A percentile compares a stretch with the other conserved stretches of the same genome.
Evolutionary conservation across 768 basidiomycete genomes (phyloP).

Genomic region (Suillus placidus): DNA sequence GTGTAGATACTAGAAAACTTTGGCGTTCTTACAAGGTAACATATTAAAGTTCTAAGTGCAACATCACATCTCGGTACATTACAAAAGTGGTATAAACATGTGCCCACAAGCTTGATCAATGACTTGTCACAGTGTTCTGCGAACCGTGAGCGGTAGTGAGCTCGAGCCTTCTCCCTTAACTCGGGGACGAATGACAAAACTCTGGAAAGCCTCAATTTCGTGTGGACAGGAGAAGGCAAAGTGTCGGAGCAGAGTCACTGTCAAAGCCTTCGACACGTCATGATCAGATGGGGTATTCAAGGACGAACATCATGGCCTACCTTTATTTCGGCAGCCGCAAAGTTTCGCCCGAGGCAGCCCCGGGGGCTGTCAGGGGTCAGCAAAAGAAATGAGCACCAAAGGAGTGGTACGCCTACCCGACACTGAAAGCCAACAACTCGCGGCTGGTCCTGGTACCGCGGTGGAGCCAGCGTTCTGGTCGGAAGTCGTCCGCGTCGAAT

Average conservation of each 20-base stretch:
- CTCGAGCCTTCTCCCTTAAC: conserved; percentile 54
- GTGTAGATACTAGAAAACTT: background rate
- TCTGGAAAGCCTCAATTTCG: conserved; percentile 65
- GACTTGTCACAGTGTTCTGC: conserved; percentile 21
- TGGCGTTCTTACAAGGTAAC: background rate
- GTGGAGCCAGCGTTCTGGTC: conserved; percentile 66
- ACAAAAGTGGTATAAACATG: background rate
- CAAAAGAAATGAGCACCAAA: conserved; percentile 13
- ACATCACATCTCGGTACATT: background rate
- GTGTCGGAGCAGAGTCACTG: conserved; percentile 52
- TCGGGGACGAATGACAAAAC: conserved; percentile 65
- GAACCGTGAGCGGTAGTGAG: conserved; percentile 58
- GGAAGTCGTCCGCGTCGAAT: conserved; percentile 54
- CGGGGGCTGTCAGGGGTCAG: conserved; percentile 47
- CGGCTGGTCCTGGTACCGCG: conserved; percentile 39
- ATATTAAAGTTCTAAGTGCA: background rate
- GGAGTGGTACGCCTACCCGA: conserved; percentile 44
- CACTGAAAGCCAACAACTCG: conserved; percentile 59
- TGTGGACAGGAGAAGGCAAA: conserved; percentile 55
- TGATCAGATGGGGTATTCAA: background rate
- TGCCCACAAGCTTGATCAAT: conserved; percentile 3
- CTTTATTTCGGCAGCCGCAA: conserved; percentile 64
- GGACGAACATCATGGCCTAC: conserved; percentile 32
- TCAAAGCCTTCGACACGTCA: conserved; percentile 35
- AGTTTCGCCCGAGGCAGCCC: conserved; percentile 60